Evolutionary conservation across 2,329 filamentous ascomycete species (phyloP).

Genomic region (Meredithiella fracta): DNA sequence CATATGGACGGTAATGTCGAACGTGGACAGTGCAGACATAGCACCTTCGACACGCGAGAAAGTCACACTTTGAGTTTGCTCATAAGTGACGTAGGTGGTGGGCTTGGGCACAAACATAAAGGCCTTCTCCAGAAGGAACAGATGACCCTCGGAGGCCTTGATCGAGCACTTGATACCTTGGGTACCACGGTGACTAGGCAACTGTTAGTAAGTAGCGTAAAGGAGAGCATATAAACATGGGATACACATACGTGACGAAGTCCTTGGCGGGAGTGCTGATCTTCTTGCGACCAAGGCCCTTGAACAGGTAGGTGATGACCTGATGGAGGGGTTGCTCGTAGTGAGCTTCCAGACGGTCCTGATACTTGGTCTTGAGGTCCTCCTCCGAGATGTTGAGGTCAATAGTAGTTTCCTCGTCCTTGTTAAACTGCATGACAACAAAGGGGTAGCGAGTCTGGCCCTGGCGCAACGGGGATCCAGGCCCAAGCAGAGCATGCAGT

Average conservation of each 20-base stretch:
- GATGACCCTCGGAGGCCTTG: slow-evolving; percentile 94
- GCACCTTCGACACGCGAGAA: slow-evolving; percentile 93
- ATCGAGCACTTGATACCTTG: slow-evolving; percentile 98
- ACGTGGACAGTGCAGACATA: slow-evolving; percentile 83
- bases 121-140: slow-evolving; percentile 94
- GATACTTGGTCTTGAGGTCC: slow-evolving; percentile 66
- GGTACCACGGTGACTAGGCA: slow-evolving; percentile 63
- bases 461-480: slow-evolving; percentile 84
- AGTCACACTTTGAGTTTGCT: slow-evolving; percentile 78
- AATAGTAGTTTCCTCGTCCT: slow-evolving; percentile 90
- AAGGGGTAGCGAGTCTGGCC: slow-evolving; percentile 97
- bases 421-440: slow-evolving; percentile 97
- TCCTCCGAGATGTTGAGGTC: slow-evolving; percentile 94
- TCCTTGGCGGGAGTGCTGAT: slow-evolving; percentile 87
- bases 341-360: slow-evolving; percentile 70
- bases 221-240: neutral
- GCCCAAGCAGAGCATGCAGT: slow-evolving; percentile 86
- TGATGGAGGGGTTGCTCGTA: slow-evolving; percentile 91
- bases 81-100: slow-evolving; percentile 90
- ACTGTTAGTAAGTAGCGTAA: neutral
- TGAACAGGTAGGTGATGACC: slow-evolving; percentile 90
- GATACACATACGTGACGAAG: slow-evolving; percentile 51
- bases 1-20: slow-evolving; percentile 86
- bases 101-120: slow-evolving; percentile 99
- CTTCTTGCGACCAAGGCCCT: slow-evolving; percentile 85